Percentiles rank a stretch among this genome's conserved stretches.
phyloP scores from a whole-genome alignment of 805 yeast genomes.

The Blastobotrys mokoenaii region DNA sequence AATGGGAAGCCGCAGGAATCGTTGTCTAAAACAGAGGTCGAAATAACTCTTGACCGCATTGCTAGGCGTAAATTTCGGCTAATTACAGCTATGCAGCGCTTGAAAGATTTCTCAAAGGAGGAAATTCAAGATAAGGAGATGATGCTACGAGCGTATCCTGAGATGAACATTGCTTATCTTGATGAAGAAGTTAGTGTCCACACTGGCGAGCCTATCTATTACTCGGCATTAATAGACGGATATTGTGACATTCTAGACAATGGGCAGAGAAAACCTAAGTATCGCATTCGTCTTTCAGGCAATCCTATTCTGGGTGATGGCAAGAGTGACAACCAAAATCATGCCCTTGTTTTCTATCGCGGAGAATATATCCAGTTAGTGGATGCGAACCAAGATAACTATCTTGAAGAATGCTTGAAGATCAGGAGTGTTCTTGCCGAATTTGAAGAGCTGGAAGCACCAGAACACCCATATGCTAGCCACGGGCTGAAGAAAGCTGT shows the following conservation, averaged over 20 bases:
- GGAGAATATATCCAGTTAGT: constrained; percentile 94
- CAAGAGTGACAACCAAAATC: constrained; percentile 91
- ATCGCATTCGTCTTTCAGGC: constrained; percentile 73
- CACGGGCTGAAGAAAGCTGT: constrained; percentile 3
- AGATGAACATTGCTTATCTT: constrained; percentile 45
- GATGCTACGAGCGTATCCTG: constrained; percentile 76
- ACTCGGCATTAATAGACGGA: constrained; percentile 64
- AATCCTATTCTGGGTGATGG: constrained; percentile 96
- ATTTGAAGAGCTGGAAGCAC: constrained; percentile 65
- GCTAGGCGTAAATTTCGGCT: constrained; percentile 77
- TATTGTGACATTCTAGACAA: constrained; percentile 47
- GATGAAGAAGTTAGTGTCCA: constrained; percentile 37
- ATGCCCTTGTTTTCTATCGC: constrained; percentile 74
- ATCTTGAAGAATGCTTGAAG: constrained; percentile 87
- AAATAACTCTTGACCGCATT: constrained; percentile 40
- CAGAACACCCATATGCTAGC: constrained; percentile 51
- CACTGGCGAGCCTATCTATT: constrained; percentile 41
- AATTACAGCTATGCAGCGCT: constrained; percentile 78
- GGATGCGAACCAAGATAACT: constrained; percentile 95
- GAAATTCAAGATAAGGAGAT: constrained; percentile 76
- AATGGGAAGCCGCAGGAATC: constrained; percentile 22
- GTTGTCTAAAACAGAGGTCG: neutral
- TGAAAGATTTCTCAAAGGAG: constrained; percentile 62
- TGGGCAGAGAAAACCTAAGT: constrained; percentile 52
- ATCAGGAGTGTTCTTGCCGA: constrained; percentile 82